A percentile compares a stretch with the other conserved stretches of the same genome.
Conservation (phyloP, 164 flowering plant species). For the Vitis labrusca region DNA sequence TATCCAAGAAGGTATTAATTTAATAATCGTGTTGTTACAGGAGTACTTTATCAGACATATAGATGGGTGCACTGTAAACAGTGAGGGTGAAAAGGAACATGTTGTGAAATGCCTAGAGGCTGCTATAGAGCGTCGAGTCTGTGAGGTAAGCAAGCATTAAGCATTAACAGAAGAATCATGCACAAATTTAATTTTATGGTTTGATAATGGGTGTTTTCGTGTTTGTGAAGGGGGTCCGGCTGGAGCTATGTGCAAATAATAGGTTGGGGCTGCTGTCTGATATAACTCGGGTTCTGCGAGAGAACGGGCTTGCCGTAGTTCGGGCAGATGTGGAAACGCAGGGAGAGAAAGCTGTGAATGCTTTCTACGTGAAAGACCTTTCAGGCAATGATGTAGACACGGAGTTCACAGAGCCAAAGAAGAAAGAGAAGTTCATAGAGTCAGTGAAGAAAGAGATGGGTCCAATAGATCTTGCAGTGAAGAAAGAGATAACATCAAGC, state of each 20-base stretch:
- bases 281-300: slow-evolving; percentile 62
- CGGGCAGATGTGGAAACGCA: slow-evolving; percentile 70
- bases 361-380: slow-evolving; percentile 61
- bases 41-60: slow-evolving; percentile 69
- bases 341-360: slow-evolving; percentile 56
- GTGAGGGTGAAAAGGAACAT: slow-evolving; percentile 50
- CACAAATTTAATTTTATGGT: no score
- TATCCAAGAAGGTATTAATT: no score
- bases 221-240: slow-evolving; percentile 46
- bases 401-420: slow-evolving; percentile 54
- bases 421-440: slow-evolving; percentile 54
- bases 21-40: slow-evolving; percentile 26
- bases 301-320: slow-evolving; percentile 60
- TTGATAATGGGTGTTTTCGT: neutral
- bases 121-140: slow-evolving; percentile 74
- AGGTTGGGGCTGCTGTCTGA: slow-evolving; percentile 72
- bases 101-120: slow-evolving; percentile 72
- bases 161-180: neutral
- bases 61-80: slow-evolving; percentile 50
- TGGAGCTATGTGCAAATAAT: slow-evolving; percentile 57
- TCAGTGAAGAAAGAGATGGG: slow-evolving; percentile 65
- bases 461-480: slow-evolving; percentile 38
- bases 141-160: slow-evolving; percentile 42
- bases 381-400: slow-evolving; percentile 62
- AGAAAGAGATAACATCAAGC: slow-evolving; percentile 17